Conservation (phyloP, 2,329 filamentous ascomycete genomes). For the Pestalotiopsis sp. region DNA sequence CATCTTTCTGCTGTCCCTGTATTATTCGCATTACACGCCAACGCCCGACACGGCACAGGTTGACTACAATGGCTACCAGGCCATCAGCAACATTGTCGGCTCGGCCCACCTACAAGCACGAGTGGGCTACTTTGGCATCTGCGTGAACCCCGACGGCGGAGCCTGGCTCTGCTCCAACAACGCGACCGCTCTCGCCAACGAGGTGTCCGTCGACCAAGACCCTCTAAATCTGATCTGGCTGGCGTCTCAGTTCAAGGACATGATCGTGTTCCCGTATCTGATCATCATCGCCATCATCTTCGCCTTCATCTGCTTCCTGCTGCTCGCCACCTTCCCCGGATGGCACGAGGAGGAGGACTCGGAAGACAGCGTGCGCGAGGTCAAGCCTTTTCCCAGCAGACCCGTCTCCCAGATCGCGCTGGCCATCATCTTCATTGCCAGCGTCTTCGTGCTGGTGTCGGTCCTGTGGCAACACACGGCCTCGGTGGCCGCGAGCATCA, state of each 20-base stretch:
- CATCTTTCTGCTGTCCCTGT: constrained; percentile 98
- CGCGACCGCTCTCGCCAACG: constrained; percentile 86
- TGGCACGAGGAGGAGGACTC: constrained; percentile 92
- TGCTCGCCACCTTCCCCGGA: constrained; percentile 94
- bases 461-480: constrained; percentile 93
- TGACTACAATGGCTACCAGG: constrained; percentile 81
- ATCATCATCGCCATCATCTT: constrained; percentile 98
- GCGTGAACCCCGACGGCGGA: constrained; percentile 87
- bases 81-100: constrained; percentile 89
- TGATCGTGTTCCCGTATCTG: constrained; percentile 96
- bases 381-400: constrained; percentile 91
- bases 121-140: constrained; percentile 98
- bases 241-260: constrained; percentile 95
- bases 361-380: constrained; percentile 80
- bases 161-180: constrained; percentile 97
- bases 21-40: constrained; percentile 87
- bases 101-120: constrained; percentile 82
- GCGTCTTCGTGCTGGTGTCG: constrained; percentile 73
- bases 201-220: constrained; percentile 89
- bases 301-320: constrained; percentile 91
- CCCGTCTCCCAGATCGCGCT: constrained; percentile 91
- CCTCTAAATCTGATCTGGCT: constrained; percentile 97
- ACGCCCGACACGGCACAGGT: constrained; percentile 85
- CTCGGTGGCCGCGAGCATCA: constrained; percentile 90
- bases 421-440: constrained; percentile 83